Conservation (phyloP, 768 basidiomycete species). For the Gloeophyllum trabeum region DNA sequence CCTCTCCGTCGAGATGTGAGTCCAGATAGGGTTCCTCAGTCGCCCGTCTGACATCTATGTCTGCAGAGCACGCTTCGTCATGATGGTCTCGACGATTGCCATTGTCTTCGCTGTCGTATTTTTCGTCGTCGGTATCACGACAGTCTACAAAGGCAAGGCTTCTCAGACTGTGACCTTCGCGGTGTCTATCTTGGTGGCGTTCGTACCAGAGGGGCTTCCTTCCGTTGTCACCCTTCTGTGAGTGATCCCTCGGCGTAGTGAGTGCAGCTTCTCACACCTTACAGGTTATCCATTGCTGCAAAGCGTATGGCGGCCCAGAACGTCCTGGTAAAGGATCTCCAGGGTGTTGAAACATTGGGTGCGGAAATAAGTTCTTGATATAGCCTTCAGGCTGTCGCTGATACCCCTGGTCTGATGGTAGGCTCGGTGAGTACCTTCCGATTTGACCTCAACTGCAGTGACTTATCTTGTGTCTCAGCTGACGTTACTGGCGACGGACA, state of each 20-base stretch:
- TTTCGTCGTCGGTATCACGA: conserved; percentile 55
- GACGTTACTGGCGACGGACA: conserved; percentile 59
- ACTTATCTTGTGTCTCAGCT: conserved; percentile 24
- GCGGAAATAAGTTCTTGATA: too few relatives aligned
- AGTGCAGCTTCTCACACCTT: not conserved
- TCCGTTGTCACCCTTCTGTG: conserved; percentile 53
- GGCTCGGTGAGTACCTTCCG: conserved; percentile 10
- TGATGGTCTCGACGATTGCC: conserved; percentile 50
- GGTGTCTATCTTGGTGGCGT: conserved; percentile 49
- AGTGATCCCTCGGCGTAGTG: conserved; percentile 3
- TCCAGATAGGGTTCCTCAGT: not conserved
- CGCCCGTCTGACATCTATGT: conserved; percentile 1
- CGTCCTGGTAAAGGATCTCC: conserved; percentile 64
- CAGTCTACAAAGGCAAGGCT: conserved; percentile 52
- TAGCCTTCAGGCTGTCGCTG: too few relatives aligned
- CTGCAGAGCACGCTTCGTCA: conserved; percentile 44
- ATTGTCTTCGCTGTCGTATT: conserved; percentile 52
- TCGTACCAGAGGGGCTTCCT: conserved; percentile 52
- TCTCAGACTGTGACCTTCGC: conserved; percentile 52
- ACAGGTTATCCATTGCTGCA: conserved; percentile 49
- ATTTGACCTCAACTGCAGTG: not conserved
- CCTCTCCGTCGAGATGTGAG: conserved; percentile 56
- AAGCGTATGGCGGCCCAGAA: conserved; percentile 64
- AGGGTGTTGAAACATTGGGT: conserved; percentile 63
- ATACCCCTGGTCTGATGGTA: too few relatives aligned